Conservation (phyloP, 495 filamentous ascomycete genomes). For the Neurospora sp. region DNA sequence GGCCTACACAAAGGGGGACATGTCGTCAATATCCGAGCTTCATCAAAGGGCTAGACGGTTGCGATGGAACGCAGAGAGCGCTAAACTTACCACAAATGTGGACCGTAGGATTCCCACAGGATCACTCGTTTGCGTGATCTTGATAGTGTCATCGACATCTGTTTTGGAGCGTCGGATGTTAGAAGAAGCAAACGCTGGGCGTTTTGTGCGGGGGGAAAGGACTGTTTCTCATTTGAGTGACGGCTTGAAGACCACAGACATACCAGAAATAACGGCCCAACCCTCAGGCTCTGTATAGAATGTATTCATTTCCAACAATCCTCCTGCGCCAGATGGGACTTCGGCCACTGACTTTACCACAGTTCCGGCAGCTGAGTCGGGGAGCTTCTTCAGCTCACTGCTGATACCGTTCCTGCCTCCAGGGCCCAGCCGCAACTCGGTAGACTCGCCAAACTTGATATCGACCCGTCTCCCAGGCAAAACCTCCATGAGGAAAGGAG, state of each 20-base stretch:
- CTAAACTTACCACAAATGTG: constrained; percentile 58
- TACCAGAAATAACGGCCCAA: constrained; percentile 77
- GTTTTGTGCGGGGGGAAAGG: neutral
- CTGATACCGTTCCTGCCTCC: constrained; percentile 61
- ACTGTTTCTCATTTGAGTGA: neutral
- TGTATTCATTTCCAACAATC: constrained; percentile 50
- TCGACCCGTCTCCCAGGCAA: constrained; percentile 56
- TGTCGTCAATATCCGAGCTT: neutral
- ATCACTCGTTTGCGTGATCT: constrained; percentile 72
- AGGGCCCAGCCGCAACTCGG: constrained; percentile 53
- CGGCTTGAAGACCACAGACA: neutral
- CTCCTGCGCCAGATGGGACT: constrained; percentile 36
- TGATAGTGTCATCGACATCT: constrained; percentile 96
- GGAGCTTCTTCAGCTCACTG: constrained; percentile 42
- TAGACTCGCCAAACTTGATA: constrained; percentile 37
- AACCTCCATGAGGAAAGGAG: constrained; percentile 67
- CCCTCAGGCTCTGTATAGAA: constrained; percentile 66
- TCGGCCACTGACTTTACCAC: constrained; percentile 35
- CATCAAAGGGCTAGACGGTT: neutral
- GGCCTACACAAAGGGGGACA: constrained; percentile 5
- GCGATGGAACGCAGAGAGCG: neutral
- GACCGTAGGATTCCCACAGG: constrained; percentile 68
- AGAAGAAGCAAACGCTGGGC: neutral
- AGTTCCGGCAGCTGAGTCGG: constrained; percentile 26
- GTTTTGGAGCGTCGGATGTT: neutral